A percentile compares a stretch with the other conserved stretches of the same genome.
These are phyloP conservation scores for Polychytrium aggregatum DNA, from an alignment of 192 early-diverging fungal genomes.

Conservation along the genomic window DNA sequence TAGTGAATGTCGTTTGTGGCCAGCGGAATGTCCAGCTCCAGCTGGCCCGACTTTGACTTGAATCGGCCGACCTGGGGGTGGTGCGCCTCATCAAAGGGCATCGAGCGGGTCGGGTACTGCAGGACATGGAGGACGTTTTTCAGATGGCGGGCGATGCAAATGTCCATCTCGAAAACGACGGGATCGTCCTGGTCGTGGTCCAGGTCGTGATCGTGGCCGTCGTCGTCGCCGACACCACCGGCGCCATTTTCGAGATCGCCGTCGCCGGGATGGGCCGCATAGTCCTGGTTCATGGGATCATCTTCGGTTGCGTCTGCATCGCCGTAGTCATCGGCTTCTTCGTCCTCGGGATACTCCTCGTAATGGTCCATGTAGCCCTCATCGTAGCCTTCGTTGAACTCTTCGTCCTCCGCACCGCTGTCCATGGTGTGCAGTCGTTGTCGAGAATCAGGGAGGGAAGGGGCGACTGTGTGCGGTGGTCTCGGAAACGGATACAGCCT, in stretches of 20 bases:
- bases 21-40: conserved; percentile 77
- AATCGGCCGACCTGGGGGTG: conserved; percentile 38
- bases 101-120: conserved; percentile 67
- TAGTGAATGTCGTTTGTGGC: conserved; percentile 64
- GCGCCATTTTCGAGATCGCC: too few relatives aligned
- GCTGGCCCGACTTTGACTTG: conserved; percentile 69
- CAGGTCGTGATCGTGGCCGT: conserved; percentile 12
- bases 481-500: too few relatives aligned
- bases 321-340: conserved; percentile 1
- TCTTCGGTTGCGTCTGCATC: background rate
- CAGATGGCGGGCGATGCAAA: conserved; percentile 63
- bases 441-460: background rate
- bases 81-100: conserved; percentile 16
- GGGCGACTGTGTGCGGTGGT: too few relatives aligned
- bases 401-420: background rate
- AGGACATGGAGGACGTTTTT: conserved; percentile 62
- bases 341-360: too few relatives aligned
- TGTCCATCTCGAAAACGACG: conserved; percentile 54
- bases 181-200: conserved; percentile 15
- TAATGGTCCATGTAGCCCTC: background rate
- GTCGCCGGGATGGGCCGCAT: too few relatives aligned
- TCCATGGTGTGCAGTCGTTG: background rate
- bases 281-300: too few relatives aligned
- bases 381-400: background rate
- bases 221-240: too few relatives aligned